Base-by-base conservation (phyloP, 2,329 filamentous ascomycete genomes). In the Fusarium denticulatum region DNA sequence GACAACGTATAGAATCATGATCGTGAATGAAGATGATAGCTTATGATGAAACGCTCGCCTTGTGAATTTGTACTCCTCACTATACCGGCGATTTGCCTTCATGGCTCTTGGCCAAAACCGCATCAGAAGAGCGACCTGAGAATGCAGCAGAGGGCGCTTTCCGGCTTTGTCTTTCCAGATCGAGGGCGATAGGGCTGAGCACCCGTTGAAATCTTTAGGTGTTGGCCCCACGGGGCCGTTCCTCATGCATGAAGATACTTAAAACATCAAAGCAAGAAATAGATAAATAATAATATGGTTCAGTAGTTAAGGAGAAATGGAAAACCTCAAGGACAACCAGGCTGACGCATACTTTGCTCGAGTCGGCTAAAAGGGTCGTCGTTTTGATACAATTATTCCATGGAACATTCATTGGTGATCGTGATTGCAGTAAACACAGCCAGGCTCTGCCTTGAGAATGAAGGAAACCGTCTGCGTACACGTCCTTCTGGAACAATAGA, bases 11-110 rank as follows among this genome's bases (percentile, higher is more conserved):
- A 24, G n/a, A 36, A 36, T 24, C 7, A 50, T 2, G 1, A 20
- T 26, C 8, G 8, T 8, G 10, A 52, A 52, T 36, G 15, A 13
- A 13, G 14, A 5, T 32, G 3, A 32, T n/a, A 6, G 46, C 15
- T 49, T 16, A 4, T 12, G 10, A 6, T 32, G 7, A 50, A 24
- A 13, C 6, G 6, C 6, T 24, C 3, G 15, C 8, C 11, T 49
- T 32, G 15, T 49, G 6, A 2, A 6, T n/a, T 24, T 34, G 5
- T 18, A n/a, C 11, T 14, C 7, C 6, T 32, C 1, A 5, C 3
- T 5, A 12, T n/a, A 13, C 8, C 9, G 22, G 7, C 12, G 7
- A 20, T 20, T 24, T 18, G 0, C 4, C 3, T 7, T 8, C 4
- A 10, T 18, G 3, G 28, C 16, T 7, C 30, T 50, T 9, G 3